Base-by-base conservation (phyloP, 75 land plant genomes). In the Gnetum montanum region DNA sequence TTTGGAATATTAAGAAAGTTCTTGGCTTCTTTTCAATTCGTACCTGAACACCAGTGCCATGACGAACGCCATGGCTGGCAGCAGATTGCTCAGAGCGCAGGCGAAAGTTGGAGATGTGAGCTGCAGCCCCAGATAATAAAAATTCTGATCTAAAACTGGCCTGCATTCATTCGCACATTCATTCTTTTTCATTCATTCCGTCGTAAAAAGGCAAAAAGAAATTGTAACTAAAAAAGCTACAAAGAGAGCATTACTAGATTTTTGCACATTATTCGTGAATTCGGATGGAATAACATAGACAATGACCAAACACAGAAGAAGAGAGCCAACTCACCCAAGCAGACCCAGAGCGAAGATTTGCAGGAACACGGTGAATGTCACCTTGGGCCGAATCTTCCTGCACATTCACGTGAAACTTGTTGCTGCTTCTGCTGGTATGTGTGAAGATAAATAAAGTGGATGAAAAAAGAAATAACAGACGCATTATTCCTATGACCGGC, bases 31-130 rank as follows among this genome's bases (percentile, higher is more conserved):
- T n/a, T n/a, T n/a, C n/a, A n/a, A n/a, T n/a, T n/a, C n/a, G n/a
- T 55, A 71, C 79, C 79, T 71, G 61, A 34, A 76, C 4, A 76
- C n/a, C 20, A 60, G 44, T 6, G 79, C 79, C 60, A 76, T 66
- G 12, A 76, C 47, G 34, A 71, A 76, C 12, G 79, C 71, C 41
- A 66, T 54, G 23, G 73, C 75, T 23, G 79, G 79, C 3, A 70
- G 55, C 48, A 70, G 49, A 53, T 76, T 76, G 44, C 62, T 60
- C 70, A 76, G 70, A 28, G 79, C 79, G 34, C 65, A 57, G n/a
- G 75, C 40, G 43, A 71, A 67, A 36, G 58, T 72, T 1, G 65
- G 44, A 20, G 64, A 72, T 5, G 64, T 66, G 23, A 28, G 52
- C 31, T 60, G 59, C 31, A 61, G 46, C 33, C 64, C 70, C 7